These are phyloP conservation scores for Penicillium sp. DNA, from an alignment of 2,329 filamentous ascomycete species.

Conservation along the genomic window DNA sequence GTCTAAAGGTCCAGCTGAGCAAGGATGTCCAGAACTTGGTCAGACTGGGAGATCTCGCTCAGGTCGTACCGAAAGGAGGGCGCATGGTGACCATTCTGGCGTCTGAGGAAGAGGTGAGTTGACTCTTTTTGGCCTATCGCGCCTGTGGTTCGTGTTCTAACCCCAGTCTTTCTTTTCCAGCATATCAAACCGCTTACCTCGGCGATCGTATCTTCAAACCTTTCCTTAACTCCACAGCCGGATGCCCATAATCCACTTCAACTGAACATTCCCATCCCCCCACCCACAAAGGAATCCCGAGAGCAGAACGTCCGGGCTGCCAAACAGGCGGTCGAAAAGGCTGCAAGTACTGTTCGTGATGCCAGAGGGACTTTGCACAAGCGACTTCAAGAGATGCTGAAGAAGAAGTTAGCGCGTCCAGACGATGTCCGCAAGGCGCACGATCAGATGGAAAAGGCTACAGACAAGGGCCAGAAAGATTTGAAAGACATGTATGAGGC, in stretches of 20 bases:
- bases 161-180: constrained; percentile 22
- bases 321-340: constrained; percentile 45
- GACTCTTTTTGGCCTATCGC: neutral
- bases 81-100: constrained; percentile 61
- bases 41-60: constrained; percentile 61
- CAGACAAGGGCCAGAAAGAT: constrained; percentile 47
- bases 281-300: constrained; percentile 47
- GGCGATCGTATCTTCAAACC: constrained; percentile 41
- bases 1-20: constrained; percentile 57
- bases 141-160: neutral
- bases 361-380: constrained; percentile 47
- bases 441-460: constrained; percentile 48
- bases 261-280: constrained; percentile 47
- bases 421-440: constrained; percentile 48
- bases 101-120: constrained; percentile 61
- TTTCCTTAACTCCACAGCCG: constrained; percentile 45
- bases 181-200: constrained; percentile 47
- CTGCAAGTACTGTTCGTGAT: constrained; percentile 39
- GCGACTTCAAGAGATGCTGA: constrained; percentile 44
- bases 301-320: constrained; percentile 41
- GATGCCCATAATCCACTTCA: constrained; percentile 46
- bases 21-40: constrained; percentile 53
- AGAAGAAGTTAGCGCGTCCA: constrained; percentile 43
- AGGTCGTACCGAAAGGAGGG: constrained; percentile 64
- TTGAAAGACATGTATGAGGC: constrained; percentile 46